Evolutionary conservation across 2,329 filamentous ascomycete species (phyloP).

Genomic region (Thyridium curvatum): DNA sequence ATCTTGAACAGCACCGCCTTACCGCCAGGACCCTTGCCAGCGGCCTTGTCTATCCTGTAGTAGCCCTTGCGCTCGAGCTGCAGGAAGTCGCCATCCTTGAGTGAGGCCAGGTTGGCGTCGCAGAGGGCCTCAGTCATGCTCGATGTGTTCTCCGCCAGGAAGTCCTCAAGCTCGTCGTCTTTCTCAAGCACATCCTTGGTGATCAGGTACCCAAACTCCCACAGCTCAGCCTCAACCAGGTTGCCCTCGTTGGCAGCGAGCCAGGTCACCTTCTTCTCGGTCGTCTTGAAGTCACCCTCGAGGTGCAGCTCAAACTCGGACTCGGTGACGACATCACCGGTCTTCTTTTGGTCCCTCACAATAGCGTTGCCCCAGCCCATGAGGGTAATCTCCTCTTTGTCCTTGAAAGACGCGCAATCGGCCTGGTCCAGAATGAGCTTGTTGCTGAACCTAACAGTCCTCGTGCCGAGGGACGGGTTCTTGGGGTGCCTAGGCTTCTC

Average conservation of each 20-base stretch:
- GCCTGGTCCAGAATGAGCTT: slow-evolving; percentile 78
- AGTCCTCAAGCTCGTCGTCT: slow-evolving; percentile 80
- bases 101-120: slow-evolving; percentile 70
- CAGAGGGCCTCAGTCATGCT: slow-evolving; percentile 68
- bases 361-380: slow-evolving; percentile 96
- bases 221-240: slow-evolving; percentile 75
- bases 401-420: slow-evolving; percentile 74
- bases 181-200: slow-evolving; percentile 92
- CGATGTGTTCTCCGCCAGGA: slow-evolving; percentile 70
- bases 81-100: slow-evolving; percentile 86
- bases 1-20: no score
- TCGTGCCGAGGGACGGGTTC: slow-evolving; percentile 76
- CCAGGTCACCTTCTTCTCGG: slow-evolving; percentile 96
- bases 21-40: no score
- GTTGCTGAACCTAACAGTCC: slow-evolving; percentile 75
- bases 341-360: slow-evolving; percentile 57
- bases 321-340: slow-evolving; percentile 34
- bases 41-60: slow-evolving; percentile 71
- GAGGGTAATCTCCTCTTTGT: slow-evolving; percentile 80
- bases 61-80: slow-evolving; percentile 93
- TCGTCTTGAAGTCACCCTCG: slow-evolving; percentile 88
- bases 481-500: slow-evolving; percentile 86
- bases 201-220: slow-evolving; percentile 92
- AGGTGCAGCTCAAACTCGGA: slow-evolving; percentile 66
- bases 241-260: slow-evolving; percentile 69